Evolutionary conservation across 2,329 filamentous ascomycete species (phyloP).

Genomic region (Pestalotiopsis sp.): DNA sequence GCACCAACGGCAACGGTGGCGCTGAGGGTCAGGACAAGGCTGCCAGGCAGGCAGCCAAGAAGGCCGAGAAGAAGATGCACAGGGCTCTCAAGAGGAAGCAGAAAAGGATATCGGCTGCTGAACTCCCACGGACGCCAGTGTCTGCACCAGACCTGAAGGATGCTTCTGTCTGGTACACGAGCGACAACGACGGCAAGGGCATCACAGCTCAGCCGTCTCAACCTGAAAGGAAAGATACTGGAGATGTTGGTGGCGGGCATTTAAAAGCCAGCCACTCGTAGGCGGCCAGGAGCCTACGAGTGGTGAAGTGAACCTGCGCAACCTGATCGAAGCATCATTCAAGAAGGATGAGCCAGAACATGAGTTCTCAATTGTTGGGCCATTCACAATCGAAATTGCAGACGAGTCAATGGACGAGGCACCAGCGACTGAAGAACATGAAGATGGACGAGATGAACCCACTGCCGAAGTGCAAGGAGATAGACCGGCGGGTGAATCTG

Average conservation of each 20-base stretch:
- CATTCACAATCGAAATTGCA: background rate
- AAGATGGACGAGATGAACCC: background rate
- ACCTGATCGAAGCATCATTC: conserved; percentile 1
- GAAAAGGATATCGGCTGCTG: background rate
- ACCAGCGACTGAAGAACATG: background rate
- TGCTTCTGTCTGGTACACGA: conserved; percentile 13
- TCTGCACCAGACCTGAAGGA: conserved; percentile 10
- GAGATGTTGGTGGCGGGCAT: background rate
- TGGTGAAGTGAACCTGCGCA: conserved; percentile 33
- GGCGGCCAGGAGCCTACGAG: conserved; percentile 35
- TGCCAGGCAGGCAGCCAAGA: background rate
- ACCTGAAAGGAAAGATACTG: background rate
- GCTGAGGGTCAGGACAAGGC: background rate
- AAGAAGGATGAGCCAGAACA: conserved; percentile 24
- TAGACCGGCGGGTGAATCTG: background rate
- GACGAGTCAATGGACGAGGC: background rate
- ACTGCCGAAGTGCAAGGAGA: background rate
- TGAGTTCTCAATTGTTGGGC: background rate
- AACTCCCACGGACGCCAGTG: background rate
- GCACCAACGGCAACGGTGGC: background rate
- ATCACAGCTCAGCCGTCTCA: background rate
- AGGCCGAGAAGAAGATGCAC: conserved; percentile 11
- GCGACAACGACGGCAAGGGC: background rate
- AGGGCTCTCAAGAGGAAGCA: background rate
- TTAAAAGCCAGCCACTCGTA: conserved; percentile 37